phyloP scores from a whole-genome alignment of 2,329 filamentous ascomycete species.

The Hysterium pulicare region DNA sequence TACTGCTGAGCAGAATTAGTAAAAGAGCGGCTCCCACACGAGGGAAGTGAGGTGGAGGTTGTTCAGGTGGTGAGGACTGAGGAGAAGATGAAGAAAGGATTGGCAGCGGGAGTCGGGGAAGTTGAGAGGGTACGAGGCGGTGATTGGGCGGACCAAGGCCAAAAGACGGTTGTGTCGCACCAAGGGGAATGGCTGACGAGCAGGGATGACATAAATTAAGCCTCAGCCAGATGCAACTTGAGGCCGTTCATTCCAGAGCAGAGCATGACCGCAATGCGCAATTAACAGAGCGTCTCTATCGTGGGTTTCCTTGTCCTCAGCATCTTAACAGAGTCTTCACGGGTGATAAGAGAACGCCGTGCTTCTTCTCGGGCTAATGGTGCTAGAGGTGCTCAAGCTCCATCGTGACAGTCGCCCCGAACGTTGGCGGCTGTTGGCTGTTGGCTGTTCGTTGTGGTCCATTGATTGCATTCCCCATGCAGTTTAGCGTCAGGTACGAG shows the following conservation, averaged over 20 bases:
- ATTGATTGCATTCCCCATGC: no score
- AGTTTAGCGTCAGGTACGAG: slow-evolving; percentile 1
- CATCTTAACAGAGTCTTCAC: no score
- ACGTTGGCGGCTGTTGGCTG: background rate
- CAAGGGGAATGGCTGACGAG: slow-evolving; percentile 8
- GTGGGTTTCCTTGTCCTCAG: no score
- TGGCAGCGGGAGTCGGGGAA: slow-evolving; percentile 15
- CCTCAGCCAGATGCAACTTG: background rate
- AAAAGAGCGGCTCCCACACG: slow-evolving; percentile 1
- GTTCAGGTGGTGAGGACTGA: slow-evolving; percentile 25
- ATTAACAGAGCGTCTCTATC: no score
- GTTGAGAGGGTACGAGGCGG: slow-evolving; percentile 15
- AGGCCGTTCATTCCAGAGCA: background rate
- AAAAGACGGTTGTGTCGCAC: slow-evolving; percentile 11
- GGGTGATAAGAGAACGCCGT: no score
- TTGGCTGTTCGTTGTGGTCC: background rate
- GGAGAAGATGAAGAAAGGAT: slow-evolving; percentile 30
- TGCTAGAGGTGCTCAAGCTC: no score
- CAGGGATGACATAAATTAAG: slow-evolving; percentile 7
- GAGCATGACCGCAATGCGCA: no score
- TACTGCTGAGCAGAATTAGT: background rate
- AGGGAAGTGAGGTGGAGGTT: slow-evolving; percentile 17
- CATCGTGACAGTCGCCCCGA: no score
- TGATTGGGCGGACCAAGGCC: slow-evolving; percentile 8
- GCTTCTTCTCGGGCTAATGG: no score